Percentiles rank a stretch among this genome's conserved stretches.
Evolutionary conservation across 331 rosid species (phyloP).

Genomic region (Dryas integrifolia): DNA sequence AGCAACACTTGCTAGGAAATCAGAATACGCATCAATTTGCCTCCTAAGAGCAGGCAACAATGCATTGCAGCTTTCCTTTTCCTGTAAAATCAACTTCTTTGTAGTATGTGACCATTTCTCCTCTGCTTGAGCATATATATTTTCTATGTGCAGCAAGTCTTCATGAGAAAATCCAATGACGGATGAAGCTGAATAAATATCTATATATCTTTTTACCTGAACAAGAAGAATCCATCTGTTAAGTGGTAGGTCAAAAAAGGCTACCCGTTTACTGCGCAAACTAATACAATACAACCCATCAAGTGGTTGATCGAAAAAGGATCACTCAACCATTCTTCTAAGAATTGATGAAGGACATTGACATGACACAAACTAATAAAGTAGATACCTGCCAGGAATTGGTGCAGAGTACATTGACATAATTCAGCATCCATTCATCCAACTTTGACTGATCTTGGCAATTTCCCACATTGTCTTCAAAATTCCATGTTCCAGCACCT

Average conservation of each 20-base stretch:
- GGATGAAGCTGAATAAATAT: slow-evolving; percentile 81
- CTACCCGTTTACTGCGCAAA: neutral
- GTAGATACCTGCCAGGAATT: slow-evolving; percentile 91
- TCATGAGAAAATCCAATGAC: slow-evolving; percentile 87
- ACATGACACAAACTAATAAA: neutral
- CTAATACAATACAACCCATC: neutral
- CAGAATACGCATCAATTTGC: slow-evolving; percentile 65
- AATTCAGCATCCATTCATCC: slow-evolving; percentile 70
- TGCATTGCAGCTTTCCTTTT: slow-evolving; percentile 38
- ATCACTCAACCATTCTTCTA: neutral
- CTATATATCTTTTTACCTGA: slow-evolving; percentile 89
- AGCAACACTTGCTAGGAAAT: slow-evolving; percentile 64
- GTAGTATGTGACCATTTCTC: slow-evolving; percentile 54
- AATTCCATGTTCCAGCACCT: slow-evolving; percentile 60
- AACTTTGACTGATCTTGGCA: slow-evolving; percentile 44
- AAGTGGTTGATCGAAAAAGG: neutral
- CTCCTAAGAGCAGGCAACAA: slow-evolving; percentile 49
- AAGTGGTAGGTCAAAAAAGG: neutral
- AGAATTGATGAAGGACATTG: neutral
- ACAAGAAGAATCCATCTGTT: slow-evolving; percentile 28
- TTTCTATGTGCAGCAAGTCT: slow-evolving; percentile 59
- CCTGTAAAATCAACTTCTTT: slow-evolving; percentile 40
- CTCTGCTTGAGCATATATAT: slow-evolving; percentile 62
- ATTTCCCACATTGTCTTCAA: slow-evolving; percentile 33
- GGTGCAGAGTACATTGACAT: slow-evolving; percentile 70